A percentile compares a stretch with the other conserved stretches of the same genome.
These are phyloP conservation scores for Xylaria sp. DNA, from an alignment of 2,329 filamentous ascomycete species.

Conservation along the genomic window DNA sequence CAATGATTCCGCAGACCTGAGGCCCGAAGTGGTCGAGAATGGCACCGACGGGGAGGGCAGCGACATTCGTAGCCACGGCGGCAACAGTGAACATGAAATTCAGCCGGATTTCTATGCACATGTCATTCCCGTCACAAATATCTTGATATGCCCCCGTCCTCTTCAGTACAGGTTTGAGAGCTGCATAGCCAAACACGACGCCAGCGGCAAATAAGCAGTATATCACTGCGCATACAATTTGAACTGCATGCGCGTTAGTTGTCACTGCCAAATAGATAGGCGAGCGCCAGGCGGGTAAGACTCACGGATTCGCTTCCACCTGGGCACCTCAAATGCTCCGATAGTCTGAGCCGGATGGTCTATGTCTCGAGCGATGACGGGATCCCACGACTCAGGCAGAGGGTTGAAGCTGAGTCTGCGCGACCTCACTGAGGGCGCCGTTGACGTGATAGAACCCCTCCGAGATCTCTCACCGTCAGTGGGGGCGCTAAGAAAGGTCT, in stretches of 20 bases:
- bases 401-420: slow-evolving; percentile 66
- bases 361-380: slow-evolving; percentile 54
- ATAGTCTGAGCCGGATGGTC: slow-evolving; percentile 57
- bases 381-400: slow-evolving; percentile 63
- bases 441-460: slow-evolving; percentile 51
- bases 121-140: slow-evolving; percentile 61
- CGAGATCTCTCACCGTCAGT: slow-evolving; percentile 53
- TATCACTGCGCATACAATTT: slow-evolving; percentile 74
- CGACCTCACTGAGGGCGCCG: slow-evolving; percentile 59
- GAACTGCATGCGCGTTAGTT: slow-evolving; percentile 59
- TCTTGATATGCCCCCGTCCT: slow-evolving; percentile 76
- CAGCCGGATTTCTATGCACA: slow-evolving; percentile 70
- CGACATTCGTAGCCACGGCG: slow-evolving; percentile 88
- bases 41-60: slow-evolving; percentile 84
- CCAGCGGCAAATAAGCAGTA: slow-evolving; percentile 84
- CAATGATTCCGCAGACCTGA: slow-evolving; percentile 77
- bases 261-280: neutral
- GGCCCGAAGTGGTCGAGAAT: slow-evolving; percentile 87
- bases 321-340: slow-evolving; percentile 65
- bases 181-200: slow-evolving; percentile 85
- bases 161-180: slow-evolving; percentile 83
- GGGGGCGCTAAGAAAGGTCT: slow-evolving; percentile 61
- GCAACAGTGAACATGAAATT: slow-evolving; percentile 95
- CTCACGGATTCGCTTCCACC: slow-evolving; percentile 65
- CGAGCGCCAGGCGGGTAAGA: slow-evolving; percentile 27